phyloP scores from a whole-genome alignment of 2,329 filamentous ascomycete genomes.

The Cordyceps fumosorosea region DNA sequence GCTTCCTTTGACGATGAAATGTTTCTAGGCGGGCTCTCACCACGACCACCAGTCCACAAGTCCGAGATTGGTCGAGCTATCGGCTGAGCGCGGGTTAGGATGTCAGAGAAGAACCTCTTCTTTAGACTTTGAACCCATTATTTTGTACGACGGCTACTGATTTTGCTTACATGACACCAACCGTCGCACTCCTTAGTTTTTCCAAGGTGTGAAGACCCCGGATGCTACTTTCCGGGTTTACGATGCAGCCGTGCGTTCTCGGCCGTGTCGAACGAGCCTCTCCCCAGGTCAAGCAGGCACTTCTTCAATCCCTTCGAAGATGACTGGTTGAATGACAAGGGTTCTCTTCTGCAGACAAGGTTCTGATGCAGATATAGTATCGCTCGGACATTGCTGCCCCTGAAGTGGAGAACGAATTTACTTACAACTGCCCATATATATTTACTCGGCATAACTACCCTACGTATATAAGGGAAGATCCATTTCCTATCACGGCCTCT shows the following conservation, averaged over 20 bases:
- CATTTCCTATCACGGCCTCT: not conserved
- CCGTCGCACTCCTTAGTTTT: not conserved
- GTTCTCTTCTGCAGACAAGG: not conserved
- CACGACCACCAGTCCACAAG: constrained; percentile 39
- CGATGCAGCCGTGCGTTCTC: not conserved
- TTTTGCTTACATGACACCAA: not conserved
- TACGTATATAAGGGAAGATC: not conserved
- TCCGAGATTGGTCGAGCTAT: constrained; percentile 48
- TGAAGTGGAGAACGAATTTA: not conserved
- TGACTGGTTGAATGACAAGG: not conserved
- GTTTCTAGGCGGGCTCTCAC: constrained; percentile 39
- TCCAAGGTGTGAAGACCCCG: not conserved
- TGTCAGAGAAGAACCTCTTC: not conserved
- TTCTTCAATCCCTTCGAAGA: not conserved
- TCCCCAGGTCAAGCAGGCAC: not conserved
- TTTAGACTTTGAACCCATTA: constrained; percentile 2
- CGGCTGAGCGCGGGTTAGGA: constrained; percentile 33
- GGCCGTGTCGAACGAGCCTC: not conserved
- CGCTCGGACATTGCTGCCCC: not conserved
- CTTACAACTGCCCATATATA: not conserved
- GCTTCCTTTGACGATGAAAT: constrained; percentile 41
- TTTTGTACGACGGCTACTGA: not conserved
- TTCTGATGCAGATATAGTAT: constrained; percentile 4
- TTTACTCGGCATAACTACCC: not conserved
- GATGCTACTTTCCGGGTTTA: not conserved